phyloP scores from a whole-genome alignment of 805 yeast species.

The Nakazawaea molendinolei region DNA sequence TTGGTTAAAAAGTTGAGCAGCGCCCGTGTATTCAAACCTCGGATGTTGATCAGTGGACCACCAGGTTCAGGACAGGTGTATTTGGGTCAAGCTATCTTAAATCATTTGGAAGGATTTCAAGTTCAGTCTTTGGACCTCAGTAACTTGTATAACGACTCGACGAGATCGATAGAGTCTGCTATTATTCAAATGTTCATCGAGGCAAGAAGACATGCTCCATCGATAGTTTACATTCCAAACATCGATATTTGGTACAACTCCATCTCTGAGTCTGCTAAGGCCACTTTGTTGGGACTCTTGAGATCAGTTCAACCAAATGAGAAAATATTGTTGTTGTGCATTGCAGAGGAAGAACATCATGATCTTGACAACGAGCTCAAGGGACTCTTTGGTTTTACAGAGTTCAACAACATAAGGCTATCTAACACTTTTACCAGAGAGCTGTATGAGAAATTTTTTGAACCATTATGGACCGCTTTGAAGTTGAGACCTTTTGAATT shows the following conservation, averaged over 20 bases:
- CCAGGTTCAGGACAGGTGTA: constrained; percentile 85
- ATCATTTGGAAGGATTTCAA: constrained; percentile 82
- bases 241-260: constrained; percentile 70
- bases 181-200: constrained; percentile 81
- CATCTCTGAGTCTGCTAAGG: constrained; percentile 60
- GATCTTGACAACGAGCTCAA: constrained; percentile 39
- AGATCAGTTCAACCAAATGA: constrained; percentile 67
- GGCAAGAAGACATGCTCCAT: constrained; percentile 84
- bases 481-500: constrained; percentile 65
- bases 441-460: constrained; percentile 55
- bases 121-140: constrained; percentile 83
- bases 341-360: constrained; percentile 39
- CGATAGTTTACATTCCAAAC: constrained; percentile 78
- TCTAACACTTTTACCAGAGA: constrained; percentile 30
- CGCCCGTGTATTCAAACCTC: constrained; percentile 74
- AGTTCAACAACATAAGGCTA: constrained; percentile 40
- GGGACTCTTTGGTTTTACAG: constrained; percentile 50
- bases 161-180: constrained; percentile 75
- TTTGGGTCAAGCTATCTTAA: constrained; percentile 72
- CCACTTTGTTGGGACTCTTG: constrained; percentile 65
- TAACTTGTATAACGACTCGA: constrained; percentile 67
- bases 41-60: constrained; percentile 65
- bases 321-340: constrained; percentile 64
- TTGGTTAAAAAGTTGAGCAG: constrained; percentile 31
- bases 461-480: constrained; percentile 45